phyloP scores from a whole-genome alignment of 192 early-diverging fungal species.

The Chytriomyces hyalinus region DNA sequence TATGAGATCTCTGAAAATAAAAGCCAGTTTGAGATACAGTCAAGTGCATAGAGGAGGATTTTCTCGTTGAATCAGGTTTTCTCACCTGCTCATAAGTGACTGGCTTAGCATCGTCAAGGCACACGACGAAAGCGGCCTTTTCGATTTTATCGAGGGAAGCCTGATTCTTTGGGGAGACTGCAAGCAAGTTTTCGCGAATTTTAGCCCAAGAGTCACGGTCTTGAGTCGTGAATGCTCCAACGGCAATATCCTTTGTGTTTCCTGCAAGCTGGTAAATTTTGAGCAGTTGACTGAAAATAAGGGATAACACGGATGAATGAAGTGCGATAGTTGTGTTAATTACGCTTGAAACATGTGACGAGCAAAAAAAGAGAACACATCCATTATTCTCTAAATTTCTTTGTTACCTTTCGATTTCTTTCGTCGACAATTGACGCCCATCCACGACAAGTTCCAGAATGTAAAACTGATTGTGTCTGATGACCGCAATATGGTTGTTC shows the following conservation, averaged over 20 bases:
- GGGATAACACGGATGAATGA: neutral
- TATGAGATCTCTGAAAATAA: constrained; percentile 57
- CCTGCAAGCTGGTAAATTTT: constrained; percentile 74
- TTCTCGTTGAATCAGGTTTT: neutral
- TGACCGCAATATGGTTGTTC: constrained; percentile 85
- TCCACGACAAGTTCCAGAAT: constrained; percentile 72
- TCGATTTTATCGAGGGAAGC: constrained; percentile 81
- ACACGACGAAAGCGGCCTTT: constrained; percentile 83
- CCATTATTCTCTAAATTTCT: constrained; percentile 25
- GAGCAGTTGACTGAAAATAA: constrained; percentile 61
- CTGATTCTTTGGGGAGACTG: constrained; percentile 70
- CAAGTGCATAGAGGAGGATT: neutral
- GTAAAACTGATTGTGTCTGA: constrained; percentile 92
- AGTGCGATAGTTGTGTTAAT: too few relatives aligned
- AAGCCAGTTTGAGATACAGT: neutral
- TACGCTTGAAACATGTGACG: neutral
- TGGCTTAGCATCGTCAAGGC: constrained; percentile 86
- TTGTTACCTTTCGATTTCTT: constrained; percentile 79
- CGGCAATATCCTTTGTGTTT: constrained; percentile 64
- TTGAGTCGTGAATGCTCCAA: constrained; percentile 94
- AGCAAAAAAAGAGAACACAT: neutral
- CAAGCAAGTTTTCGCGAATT: constrained; percentile 19
- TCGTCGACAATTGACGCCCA: constrained; percentile 79
- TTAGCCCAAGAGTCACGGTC: constrained; percentile 91
- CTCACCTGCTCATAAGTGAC: constrained; percentile 82